Evolutionary conservation across 169 alveolate species (phyloP).

Genomic region (Eimeria sp.): DNA sequence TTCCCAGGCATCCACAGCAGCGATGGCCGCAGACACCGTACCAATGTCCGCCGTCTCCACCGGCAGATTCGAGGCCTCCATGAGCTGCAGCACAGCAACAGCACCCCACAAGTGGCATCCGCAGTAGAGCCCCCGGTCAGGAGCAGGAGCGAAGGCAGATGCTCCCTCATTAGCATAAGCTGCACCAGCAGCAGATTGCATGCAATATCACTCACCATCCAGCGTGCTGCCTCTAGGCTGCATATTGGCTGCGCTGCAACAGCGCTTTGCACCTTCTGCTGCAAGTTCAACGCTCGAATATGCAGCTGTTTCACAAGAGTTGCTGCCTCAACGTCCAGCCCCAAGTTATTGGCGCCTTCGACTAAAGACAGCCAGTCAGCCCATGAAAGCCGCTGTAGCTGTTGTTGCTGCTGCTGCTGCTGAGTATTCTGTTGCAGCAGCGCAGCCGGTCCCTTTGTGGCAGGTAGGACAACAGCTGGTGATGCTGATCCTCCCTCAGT

Average conservation of each 20-base stretch:
- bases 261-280: slow-evolving; percentile 47
- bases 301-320: slow-evolving; percentile 43
- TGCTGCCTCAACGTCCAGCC: slow-evolving; percentile 38
- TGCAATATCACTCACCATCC: slow-evolving; percentile 7
- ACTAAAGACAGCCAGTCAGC: slow-evolving; percentile 29
- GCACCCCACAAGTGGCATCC: neutral
- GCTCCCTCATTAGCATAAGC: neutral
- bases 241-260: slow-evolving; percentile 27
- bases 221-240: slow-evolving; percentile 38
- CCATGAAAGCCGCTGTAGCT: slow-evolving; percentile 37
- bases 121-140: neutral
- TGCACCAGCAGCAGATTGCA: neutral
- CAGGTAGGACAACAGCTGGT: slow-evolving; percentile 41
- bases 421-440: slow-evolving; percentile 50
- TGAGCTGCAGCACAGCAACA: slow-evolving; percentile 54
- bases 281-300: slow-evolving; percentile 27
- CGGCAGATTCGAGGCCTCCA: slow-evolving; percentile 47
- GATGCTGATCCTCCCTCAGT: slow-evolving; percentile 45
- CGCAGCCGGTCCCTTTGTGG: slow-evolving; percentile 60
- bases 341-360: slow-evolving; percentile 46
- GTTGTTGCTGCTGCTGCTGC: slow-evolving; percentile 54
- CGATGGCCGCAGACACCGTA: slow-evolving; percentile 49
- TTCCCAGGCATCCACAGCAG: slow-evolving; percentile 51
- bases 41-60: slow-evolving; percentile 44
- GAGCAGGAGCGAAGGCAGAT: slow-evolving; percentile 1